Evolutionary conservation across 1,139 yeast species (phyloP).

Genomic region (Debaryomyces coudertii): DNA sequence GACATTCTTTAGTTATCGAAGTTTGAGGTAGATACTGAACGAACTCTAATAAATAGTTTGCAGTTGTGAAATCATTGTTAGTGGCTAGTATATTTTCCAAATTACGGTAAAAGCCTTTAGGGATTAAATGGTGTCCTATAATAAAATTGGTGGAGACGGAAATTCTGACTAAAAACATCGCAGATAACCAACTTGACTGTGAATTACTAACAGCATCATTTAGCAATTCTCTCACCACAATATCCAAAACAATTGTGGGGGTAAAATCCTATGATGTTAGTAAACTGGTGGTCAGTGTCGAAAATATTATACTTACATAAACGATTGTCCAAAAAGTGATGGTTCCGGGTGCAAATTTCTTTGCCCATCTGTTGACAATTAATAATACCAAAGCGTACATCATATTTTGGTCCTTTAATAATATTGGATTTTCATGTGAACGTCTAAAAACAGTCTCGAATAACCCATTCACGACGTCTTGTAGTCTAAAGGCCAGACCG

Average conservation of each 20-base stretch:
- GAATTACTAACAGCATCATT: slow-evolving; percentile 2
- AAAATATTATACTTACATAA: slow-evolving; percentile 11
- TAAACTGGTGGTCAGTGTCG: background rate
- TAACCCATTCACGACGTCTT: background rate
- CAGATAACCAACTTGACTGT: slow-evolving; percentile 9
- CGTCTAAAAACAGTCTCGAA: background rate
- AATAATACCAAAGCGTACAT: background rate
- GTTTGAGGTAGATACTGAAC: slow-evolving; percentile 7
- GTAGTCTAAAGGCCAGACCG: background rate
- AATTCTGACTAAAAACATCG: slow-evolving; percentile 1
- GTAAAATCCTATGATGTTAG: slow-evolving; percentile 8
- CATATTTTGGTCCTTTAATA: background rate
- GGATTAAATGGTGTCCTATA: background rate
- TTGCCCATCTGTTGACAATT: background rate
- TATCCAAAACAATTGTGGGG: background rate
- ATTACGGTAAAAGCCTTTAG: background rate
- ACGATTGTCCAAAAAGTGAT: slow-evolving; percentile 13
- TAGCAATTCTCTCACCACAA: background rate
- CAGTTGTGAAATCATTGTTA: slow-evolving; percentile 12
- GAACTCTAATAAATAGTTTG: slow-evolving; percentile 10
- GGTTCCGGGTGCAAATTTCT: slow-evolving; percentile 1
- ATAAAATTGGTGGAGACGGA: background rate
- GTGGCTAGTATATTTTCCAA: background rate
- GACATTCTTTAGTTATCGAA: background rate
- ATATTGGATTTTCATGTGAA: background rate